Conservation (phyloP, 495 filamentous ascomycete species). For the Sabuloglossum arenarium region DNA sequence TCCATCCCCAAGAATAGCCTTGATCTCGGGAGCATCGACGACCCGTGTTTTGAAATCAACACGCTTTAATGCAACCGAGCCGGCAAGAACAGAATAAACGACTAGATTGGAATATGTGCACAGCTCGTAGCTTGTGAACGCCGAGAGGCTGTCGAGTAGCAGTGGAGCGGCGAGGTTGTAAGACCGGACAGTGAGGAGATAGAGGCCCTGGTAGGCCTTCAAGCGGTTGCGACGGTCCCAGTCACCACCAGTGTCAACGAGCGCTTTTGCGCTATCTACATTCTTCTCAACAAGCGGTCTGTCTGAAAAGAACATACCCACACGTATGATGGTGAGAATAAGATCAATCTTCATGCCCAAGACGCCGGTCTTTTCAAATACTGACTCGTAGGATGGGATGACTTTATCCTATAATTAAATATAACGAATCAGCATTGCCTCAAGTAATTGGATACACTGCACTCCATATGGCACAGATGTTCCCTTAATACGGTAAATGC, state of each 20-base stretch:
- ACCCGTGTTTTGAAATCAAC: slow-evolving; percentile 98
- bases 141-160: slow-evolving; percentile 86
- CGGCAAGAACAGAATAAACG: slow-evolving; percentile 86
- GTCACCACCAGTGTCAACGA: slow-evolving; percentile 87
- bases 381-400: slow-evolving; percentile 69
- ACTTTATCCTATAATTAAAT: slow-evolving; percentile 54
- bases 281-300: slow-evolving; percentile 78
- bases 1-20: slow-evolving; percentile 76
- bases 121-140: slow-evolving; percentile 96
- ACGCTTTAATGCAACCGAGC: slow-evolving; percentile 81
- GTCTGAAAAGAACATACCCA: slow-evolving; percentile 90
- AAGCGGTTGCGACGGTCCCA: slow-evolving; percentile 96
- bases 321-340: slow-evolving; percentile 84
- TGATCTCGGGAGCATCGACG: slow-evolving; percentile 93
- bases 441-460: not conserved
- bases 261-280: slow-evolving; percentile 68
- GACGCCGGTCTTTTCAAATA: slow-evolving; percentile 84
- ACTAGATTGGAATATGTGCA: slow-evolving; percentile 90
- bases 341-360: slow-evolving; percentile 93
- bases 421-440: not conserved
- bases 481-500: too few species aligned
- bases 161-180: slow-evolving; percentile 80
- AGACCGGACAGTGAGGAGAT: slow-evolving; percentile 76
- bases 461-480: not conserved
- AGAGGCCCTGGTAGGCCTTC: slow-evolving; percentile 93